A percentile compares a stretch with the other conserved stretches of the same genome.
Evolutionary conservation across 148 eudicot genomes (phyloP).

Genomic region (Rhododendron mucronatum): DNA sequence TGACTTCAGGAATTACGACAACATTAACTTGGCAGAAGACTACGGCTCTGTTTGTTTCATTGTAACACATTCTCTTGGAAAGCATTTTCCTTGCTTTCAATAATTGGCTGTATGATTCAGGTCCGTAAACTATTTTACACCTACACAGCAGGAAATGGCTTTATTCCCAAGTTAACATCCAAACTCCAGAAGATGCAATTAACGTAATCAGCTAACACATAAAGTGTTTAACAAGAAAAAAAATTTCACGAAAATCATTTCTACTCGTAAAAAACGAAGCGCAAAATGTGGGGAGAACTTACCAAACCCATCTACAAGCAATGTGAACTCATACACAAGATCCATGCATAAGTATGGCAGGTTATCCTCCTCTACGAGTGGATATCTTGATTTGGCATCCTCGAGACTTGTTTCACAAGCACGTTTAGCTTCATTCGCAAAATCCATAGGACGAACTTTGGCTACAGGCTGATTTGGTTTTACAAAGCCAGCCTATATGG

Average conservation of each 20-base stretch:
- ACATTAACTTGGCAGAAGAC: background rate
- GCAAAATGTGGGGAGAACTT: slow-evolving; percentile 22
- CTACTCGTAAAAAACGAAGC: background rate
- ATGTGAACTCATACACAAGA: slow-evolving; percentile 78
- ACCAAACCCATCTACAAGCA: slow-evolving; percentile 96
- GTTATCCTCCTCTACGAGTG: slow-evolving; percentile 57
- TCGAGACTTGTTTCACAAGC: slow-evolving; percentile 66
- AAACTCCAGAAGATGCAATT: background rate
- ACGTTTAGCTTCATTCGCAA: slow-evolving; percentile 63
- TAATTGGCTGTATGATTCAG: background rate
- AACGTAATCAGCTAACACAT: background rate
- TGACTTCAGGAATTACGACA: background rate
- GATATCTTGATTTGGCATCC: slow-evolving; percentile 58
- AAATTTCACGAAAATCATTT: background rate
- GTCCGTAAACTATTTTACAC: background rate
- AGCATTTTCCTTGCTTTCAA: background rate
- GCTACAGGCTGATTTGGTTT: slow-evolving; percentile 54
- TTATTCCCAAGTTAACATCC: background rate
- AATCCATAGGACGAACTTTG: slow-evolving; percentile 66
- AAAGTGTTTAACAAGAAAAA: background rate
- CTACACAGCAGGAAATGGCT: background rate
- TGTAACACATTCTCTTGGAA: background rate
- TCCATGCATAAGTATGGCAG: slow-evolving; percentile 94
- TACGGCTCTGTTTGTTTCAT: background rate
- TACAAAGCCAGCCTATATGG: slow-evolving; percentile 76